Base-by-base conservation (phyloP, 1,284 basidiomycete genomes). In the Bothia castanella region DNA sequence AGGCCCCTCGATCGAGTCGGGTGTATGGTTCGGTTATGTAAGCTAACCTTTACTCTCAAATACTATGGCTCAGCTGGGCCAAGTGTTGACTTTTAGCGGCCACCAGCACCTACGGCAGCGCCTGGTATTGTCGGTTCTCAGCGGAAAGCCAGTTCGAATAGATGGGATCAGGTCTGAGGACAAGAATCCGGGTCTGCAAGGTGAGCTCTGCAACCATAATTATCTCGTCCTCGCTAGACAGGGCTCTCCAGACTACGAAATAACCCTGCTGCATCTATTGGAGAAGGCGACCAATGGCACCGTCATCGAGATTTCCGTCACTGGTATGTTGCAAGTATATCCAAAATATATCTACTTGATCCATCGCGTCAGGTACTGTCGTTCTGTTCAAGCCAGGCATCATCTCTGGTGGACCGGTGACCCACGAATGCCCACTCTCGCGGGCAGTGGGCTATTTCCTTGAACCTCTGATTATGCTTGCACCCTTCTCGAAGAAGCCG, bases 251-350 rank as follows among this genome's bases (percentile, higher is more conserved):
- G 95, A 98, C 66, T 97, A 89, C 69, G 97, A 99, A 74, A 85
- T 97, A 47, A 96, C 90, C 62, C 79, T 98, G 29, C 68, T 99
- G 38, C 76, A 97, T 20, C 72, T 99, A 13, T 63, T 99, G 23
- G 96, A 99, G 68, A 94, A 93, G 64, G 74, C 92, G 2, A 97
- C 95, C 5, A 98, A 99, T 76, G 97, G 97, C 2, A 92, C 91
- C 8, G 74, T 91, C 23, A 92, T 99, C 55, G 97, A 99, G 68
- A 99, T 99, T 50, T 96, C 92, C 3, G 89, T 96, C 17, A 99
- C 97, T 13, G 92, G 91, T 91, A 55, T 53, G 79, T 42, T 40
- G 10, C 13, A 35, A 39, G 36, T 36, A 35, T 19, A 21, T 27
- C 23, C 35, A 17, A 53, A 31, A 12, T 31, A 23, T 13, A 50